Evolutionary conservation across 2,329 filamentous ascomycete species (phyloP).

Genomic region (Thielaviopsis ethacetica): DNA sequence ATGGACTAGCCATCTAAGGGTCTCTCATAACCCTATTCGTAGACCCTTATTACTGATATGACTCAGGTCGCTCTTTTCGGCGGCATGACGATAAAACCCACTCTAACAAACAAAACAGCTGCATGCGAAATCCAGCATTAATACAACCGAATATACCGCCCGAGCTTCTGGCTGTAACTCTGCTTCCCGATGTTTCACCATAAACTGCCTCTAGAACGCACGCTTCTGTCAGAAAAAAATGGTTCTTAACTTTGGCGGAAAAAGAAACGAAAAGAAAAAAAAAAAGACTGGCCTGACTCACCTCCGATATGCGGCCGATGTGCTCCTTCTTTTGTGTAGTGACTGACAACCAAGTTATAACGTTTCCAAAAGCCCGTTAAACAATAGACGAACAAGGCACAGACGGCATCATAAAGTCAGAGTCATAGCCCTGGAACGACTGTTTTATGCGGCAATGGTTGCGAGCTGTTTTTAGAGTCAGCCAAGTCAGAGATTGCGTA

Average conservation of each 20-base stretch:
- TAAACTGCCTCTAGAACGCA: neutral
- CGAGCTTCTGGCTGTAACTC: neutral
- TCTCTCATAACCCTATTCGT: neutral
- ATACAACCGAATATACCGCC: neutral
- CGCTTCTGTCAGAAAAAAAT: no score
- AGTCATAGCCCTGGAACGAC: no score
- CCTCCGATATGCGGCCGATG: neutral
- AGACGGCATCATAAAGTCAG: no score
- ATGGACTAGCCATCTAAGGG: neutral
- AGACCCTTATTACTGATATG: no score
- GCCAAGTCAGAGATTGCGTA: no score
- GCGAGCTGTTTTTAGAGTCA: no score
- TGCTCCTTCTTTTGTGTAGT: neutral
- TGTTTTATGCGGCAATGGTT: no score
- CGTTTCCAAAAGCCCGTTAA: neutral
- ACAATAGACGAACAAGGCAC: no score
- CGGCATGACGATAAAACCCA: no score
- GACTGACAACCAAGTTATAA: neutral
- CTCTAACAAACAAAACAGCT: no score
- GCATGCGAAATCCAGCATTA: neutral
- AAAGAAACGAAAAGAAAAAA: neutral
- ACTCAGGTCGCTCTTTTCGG: no score
- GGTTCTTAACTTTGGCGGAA: no score
- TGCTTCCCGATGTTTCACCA: neutral
- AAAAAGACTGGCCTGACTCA: neutral